phyloP scores from a whole-genome alignment of 768 basidiomycete genomes.

The Mycena sanguinolenta region DNA sequence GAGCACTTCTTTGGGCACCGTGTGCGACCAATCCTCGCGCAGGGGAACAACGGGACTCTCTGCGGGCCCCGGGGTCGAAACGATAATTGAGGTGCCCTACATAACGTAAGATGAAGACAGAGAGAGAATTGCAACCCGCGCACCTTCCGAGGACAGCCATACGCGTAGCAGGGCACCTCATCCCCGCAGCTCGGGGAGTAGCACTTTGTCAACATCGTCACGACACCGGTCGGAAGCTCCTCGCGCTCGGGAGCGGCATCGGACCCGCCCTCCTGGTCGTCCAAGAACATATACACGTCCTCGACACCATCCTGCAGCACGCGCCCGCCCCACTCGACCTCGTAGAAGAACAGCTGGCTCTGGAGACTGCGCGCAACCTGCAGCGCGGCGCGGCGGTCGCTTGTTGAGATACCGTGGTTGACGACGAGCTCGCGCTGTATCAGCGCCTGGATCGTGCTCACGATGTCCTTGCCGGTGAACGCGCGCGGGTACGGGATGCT shows the following conservation, averaged over 20 bases:
- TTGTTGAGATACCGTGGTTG: conserved; percentile 79
- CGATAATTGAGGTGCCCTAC: conserved; percentile 16
- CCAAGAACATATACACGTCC: conserved; percentile 94
- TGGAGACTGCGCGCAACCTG: conserved; percentile 90
- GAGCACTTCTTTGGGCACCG: conserved; percentile 56
- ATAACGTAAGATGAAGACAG: not conserved
- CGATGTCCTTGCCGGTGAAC: conserved; percentile 95
- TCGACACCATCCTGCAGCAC: conserved; percentile 89
- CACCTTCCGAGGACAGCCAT: conserved; percentile 77
- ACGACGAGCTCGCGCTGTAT: conserved; percentile 89
- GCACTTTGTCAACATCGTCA: conserved; percentile 91
- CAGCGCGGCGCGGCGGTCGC: conserved; percentile 86
- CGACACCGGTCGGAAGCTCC: conserved; percentile 88
- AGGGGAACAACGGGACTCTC: conserved; percentile 49
- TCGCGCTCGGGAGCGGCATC: conserved; percentile 73
- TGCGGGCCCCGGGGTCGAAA: conserved; percentile 32
- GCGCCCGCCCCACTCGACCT: conserved; percentile 94
- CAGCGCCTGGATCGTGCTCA: conserved; percentile 89
- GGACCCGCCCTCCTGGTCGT: conserved; percentile 78
- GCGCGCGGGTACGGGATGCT: conserved; percentile 91
- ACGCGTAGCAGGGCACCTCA: conserved; percentile 85
- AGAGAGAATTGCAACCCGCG: not conserved
- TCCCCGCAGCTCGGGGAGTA: conserved; percentile 91
- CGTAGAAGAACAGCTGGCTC: conserved; percentile 94
- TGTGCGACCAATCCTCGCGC: conserved; percentile 61